These are phyloP conservation scores for Diutina siamensis DNA, from an alignment of 1,139 yeast species.

Conservation along the genomic window DNA sequence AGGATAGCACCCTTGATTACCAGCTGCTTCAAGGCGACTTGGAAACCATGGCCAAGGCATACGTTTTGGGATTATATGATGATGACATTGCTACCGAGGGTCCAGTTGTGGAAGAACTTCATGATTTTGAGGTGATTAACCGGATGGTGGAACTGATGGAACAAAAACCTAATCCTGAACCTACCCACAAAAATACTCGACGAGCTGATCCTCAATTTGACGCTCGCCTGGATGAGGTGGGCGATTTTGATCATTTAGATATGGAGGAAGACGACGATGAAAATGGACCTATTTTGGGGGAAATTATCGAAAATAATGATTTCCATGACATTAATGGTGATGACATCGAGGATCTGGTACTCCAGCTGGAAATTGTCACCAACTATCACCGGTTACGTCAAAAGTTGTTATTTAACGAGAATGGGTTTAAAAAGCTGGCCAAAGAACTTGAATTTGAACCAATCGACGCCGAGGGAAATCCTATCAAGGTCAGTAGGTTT, in stretches of 20 bases:
- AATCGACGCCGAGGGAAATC: slow-evolving; percentile 55
- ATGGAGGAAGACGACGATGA: neutral
- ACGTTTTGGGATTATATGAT: slow-evolving; percentile 32
- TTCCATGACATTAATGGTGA: slow-evolving; percentile 8
- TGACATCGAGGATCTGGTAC: slow-evolving; percentile 12
- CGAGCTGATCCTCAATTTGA: neutral
- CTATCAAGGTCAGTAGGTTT: slow-evolving; percentile 52
- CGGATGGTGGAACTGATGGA: slow-evolving; percentile 26
- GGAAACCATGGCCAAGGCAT: slow-evolving; percentile 52
- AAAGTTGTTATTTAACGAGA: slow-evolving; percentile 29
- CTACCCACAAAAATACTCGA: neutral
- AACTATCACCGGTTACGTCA: slow-evolving; percentile 52
- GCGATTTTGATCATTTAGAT: neutral
- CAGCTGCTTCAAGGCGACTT: slow-evolving; percentile 41
- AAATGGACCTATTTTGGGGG: neutral
- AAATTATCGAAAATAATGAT: neutral
- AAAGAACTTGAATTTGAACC: slow-evolving; percentile 56
- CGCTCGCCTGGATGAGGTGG: slow-evolving; percentile 5
- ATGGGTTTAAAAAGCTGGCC: slow-evolving; percentile 25
- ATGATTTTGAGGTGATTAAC: slow-evolving; percentile 46
- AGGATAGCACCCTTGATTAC: slow-evolving; percentile 15
- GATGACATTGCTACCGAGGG: slow-evolving; percentile 37
- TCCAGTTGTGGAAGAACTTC: slow-evolving; percentile 40
- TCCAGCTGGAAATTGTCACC: slow-evolving; percentile 10
- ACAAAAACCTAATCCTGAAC: neutral